phyloP scores from a whole-genome alignment of 257 asterid species.

The Solanum gandarillasii region DNA sequence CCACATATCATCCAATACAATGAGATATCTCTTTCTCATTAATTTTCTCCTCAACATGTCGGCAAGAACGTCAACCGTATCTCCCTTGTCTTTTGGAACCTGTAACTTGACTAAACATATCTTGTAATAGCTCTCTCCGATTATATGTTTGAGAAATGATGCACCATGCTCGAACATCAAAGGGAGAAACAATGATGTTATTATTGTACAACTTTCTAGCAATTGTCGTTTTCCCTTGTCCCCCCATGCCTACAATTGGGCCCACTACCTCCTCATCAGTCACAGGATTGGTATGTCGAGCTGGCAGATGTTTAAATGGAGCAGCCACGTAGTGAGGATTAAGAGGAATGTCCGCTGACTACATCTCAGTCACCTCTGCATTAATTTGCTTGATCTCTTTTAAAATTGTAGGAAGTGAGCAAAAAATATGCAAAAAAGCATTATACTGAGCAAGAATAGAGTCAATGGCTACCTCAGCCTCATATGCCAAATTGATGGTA shows the following conservation, averaged over 20 bases:
- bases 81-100: not conserved
- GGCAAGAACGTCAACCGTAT: not conserved
- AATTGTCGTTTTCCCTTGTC: not conserved
- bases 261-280: not conserved
- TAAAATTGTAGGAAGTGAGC: too few species aligned
- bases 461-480: too few species aligned
- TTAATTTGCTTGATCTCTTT: too few species aligned
- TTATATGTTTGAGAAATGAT: not conserved
- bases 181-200: not conserved
- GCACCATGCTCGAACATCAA: not conserved
- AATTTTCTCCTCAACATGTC: not conserved
- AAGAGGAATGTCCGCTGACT: too few species aligned
- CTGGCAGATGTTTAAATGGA: too few species aligned
- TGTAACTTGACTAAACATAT: not conserved
- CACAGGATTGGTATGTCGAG: too few species aligned
- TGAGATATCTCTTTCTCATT: not conserved
- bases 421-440: too few species aligned
- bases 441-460: too few species aligned
- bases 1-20: slow-evolving; percentile 6
- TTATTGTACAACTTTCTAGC: not conserved
- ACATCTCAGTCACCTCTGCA: too few species aligned
- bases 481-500: too few species aligned
- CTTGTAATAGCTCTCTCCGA: not conserved
- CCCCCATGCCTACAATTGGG: not conserved
- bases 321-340: too few species aligned